Base-by-base conservation (phyloP, 1,284 basidiomycete genomes). In the Pascua sp. region DNA sequence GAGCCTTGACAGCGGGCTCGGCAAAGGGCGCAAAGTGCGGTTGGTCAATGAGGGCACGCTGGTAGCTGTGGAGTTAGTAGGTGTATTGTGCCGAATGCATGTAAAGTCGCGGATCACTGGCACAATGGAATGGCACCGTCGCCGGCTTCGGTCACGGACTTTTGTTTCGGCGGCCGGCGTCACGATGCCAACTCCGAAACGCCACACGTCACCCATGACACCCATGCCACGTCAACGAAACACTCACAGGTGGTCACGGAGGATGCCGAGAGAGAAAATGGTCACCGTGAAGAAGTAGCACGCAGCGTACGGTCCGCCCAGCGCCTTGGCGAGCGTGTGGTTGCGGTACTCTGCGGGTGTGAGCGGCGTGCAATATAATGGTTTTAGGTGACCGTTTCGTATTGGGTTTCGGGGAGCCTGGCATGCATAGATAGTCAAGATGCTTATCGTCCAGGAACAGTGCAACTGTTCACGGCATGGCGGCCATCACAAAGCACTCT, bases 251-350 rank as follows among this genome's bases (percentile, higher is more conserved):
- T 83, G 82, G 76, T 97, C 94, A 47, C 94, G 85, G 56, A 96
- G 65, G 56, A 95, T 82, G 41, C 93, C 93, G 56, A 89, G 85
- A 11, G 82, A 82, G 75, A 97, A 95, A 65, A 97, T 98, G 69
- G 87, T 81, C n/a, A 88, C 57, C n/a, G 92, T 88, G 38, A 98
- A 84, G 72, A 89, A 85, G 79, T 98, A 98, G 75, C 90, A 94
- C 4, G 91, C 95, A 51, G 83, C 72, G 56, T 84, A 83, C 36
- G 88, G 73, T 3, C 89, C 87, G 8, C 88, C 84, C 59, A 92
- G 87, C 8, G 89, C 62, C 67, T 86, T 86, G 57, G 90, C 92
- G 57, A 96, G 85, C 0, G 90, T 88, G 77, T 89, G 90, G 79
- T 92, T 89, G 61, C 80, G 84, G 78, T 91, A 90, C 77, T 96